Evolutionary conservation across 164 flowering plant species (phyloP).

Genomic region (Buxus sempervirens): DNA sequence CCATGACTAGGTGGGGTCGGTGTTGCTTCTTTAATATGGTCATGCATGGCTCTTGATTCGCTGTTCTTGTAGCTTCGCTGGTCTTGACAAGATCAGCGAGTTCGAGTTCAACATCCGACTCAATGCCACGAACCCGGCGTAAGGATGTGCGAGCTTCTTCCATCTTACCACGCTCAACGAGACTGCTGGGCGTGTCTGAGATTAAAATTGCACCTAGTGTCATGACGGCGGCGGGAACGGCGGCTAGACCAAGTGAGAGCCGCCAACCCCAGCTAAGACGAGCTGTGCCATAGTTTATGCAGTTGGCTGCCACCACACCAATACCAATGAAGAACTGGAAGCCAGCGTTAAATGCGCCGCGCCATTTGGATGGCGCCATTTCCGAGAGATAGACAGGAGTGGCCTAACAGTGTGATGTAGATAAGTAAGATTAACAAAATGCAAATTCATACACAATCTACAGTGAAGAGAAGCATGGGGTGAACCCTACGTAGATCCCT

Average conservation of each 20-base stretch:
- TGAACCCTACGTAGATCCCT: too few species aligned
- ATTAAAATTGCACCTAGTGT: slow-evolving; percentile 21
- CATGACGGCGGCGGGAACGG: slow-evolving; percentile 56
- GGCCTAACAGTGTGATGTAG: slow-evolving; percentile 46
- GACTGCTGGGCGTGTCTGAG: slow-evolving; percentile 19
- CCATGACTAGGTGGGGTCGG: slow-evolving; percentile 23
- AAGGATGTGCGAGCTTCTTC: slow-evolving; percentile 5
- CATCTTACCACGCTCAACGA: slow-evolving; percentile 19
- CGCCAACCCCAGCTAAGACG: slow-evolving; percentile 61
- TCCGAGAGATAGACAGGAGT: slow-evolving; percentile 66
- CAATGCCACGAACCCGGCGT: slow-evolving; percentile 8
- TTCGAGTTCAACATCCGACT: slow-evolving; percentile 13
- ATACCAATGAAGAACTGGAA: slow-evolving; percentile 56
- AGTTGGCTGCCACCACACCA: slow-evolving; percentile 52
- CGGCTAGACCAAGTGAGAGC: slow-evolving; percentile 60
- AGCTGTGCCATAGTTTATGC: slow-evolving; percentile 47
- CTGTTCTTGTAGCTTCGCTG: neutral
- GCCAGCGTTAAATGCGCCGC: slow-evolving; percentile 68
- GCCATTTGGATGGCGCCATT: slow-evolving; percentile 66
- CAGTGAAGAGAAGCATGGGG: too few species aligned
- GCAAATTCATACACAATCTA: too few species aligned
- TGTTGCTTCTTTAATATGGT: slow-evolving; percentile 9
- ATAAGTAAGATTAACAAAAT: too few species aligned
- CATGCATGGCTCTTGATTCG: slow-evolving; percentile 2
- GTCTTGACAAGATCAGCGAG: slow-evolving; percentile 4